These are phyloP conservation scores for Chenopodium album DNA, from an alignment of 148 eudicot genomes.

Conservation along the genomic window DNA sequence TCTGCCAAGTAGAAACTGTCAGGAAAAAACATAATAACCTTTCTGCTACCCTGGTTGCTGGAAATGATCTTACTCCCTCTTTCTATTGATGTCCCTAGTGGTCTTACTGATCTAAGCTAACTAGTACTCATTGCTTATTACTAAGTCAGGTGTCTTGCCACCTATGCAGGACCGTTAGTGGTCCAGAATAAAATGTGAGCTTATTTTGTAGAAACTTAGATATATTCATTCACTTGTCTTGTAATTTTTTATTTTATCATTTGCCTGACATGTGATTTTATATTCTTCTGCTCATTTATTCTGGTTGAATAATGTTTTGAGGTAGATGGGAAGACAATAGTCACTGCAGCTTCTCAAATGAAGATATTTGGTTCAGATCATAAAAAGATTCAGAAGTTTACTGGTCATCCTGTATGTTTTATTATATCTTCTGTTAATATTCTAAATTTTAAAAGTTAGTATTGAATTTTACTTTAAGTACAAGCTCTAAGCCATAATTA, in stretches of 20 bases:
- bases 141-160: background rate
- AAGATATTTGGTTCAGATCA: constrained; percentile 69
- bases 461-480: background rate
- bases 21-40: background rate
- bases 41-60: background rate
- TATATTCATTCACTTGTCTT: background rate
- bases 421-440: background rate
- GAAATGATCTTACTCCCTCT: background rate
- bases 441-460: background rate
- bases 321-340: constrained; percentile 76
- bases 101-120: background rate
- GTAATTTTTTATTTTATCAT: background rate
- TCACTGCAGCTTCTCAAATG: constrained; percentile 88
- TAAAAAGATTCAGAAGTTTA: constrained; percentile 85
- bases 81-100: background rate
- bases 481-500: background rate
- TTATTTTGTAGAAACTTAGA: background rate
- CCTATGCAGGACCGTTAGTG: background rate
- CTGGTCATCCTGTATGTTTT: constrained; percentile 87
- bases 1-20: too few relatives aligned
- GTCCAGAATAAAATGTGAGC: background rate
- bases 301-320: constrained; percentile 12
- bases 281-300: constrained; percentile 1
- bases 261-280: background rate
- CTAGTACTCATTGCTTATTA: background rate